Evolutionary conservation across 345 rosid genomes (phyloP), one percentile per base, ranked within the genome.

Genomic region (Stellera chamaejasme): DNA sequence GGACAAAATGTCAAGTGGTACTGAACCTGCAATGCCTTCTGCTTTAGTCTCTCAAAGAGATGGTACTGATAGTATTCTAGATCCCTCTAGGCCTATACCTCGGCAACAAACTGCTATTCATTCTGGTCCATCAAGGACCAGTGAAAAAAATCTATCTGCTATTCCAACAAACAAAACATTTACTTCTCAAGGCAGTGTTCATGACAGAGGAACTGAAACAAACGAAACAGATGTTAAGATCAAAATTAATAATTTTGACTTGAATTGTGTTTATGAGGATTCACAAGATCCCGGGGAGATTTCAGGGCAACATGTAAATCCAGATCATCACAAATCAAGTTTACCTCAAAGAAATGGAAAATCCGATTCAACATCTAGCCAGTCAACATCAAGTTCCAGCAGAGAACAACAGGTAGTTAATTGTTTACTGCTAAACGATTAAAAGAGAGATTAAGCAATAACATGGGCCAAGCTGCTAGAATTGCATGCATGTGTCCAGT

Each of bases 311-410:
- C 63, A 71, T 76, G 60, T 60, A 47, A 75, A 52, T 41, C 70
- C 67, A 43, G 77, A 69, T 15, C 62, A 72, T 26, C 66, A 60
- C 58, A 77, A 74, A 61, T 76, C 79, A 50, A 74, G 81, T 61
- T 84, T 84, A 41, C 82, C 77, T 27, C 79, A 66, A 60, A 61
- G 56, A n/a, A 72, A 75, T 71, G 64, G 70, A 48, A 74, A 62
- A 63, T 82, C 80, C 5, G 83, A 78, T 73, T 74, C 84, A 55
- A 79, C 81, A 27, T 75, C 78, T 59, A 67, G 73, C 11, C 82
- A 59, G 44, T 85, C 93, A 67, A 84, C 84, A 56, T 78, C 82
- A 45, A 78, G 79, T 68, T 82, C 88, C 52, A 71, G 66, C 69
- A 84, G 82, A 63, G 88, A 85, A 58, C 77, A 65, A 70, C 84